Percentiles rank a stretch among this genome's conserved stretches.
phyloP scores from a whole-genome alignment of 495 filamentous ascomycete genomes.

The Penicilliopsis zonata region DNA sequence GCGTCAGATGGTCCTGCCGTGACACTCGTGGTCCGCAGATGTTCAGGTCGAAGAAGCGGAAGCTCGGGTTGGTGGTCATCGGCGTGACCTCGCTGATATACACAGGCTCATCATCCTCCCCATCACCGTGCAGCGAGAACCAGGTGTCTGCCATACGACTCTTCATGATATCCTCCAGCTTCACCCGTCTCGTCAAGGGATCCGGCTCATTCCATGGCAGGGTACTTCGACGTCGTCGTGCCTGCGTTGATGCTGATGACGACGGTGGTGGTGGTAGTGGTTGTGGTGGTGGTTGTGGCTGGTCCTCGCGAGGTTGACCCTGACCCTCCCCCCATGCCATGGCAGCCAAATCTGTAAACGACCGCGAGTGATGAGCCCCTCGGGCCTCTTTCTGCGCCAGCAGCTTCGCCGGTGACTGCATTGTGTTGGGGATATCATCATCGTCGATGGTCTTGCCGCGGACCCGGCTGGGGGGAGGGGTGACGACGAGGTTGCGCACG shows the following conservation, averaged over 20 bases:
- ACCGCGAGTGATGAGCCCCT: constrained; percentile 55
- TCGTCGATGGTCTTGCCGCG: constrained; percentile 76
- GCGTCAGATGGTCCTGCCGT: constrained; percentile 45
- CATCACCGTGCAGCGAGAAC: constrained; percentile 70
- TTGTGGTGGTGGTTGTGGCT: constrained; percentile 16
- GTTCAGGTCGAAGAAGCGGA: constrained; percentile 74
- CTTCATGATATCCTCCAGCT: constrained; percentile 59
- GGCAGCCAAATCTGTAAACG: constrained; percentile 54
- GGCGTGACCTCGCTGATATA: constrained; percentile 82
- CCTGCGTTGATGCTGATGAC: too few species aligned
- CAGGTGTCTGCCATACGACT: constrained; percentile 75
- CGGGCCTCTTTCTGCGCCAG: constrained; percentile 44
- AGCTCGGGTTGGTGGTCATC: constrained; percentile 80
- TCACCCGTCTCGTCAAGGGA: constrained; percentile 58
- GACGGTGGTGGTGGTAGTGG: too few species aligned
- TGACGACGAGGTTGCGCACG: constrained; percentile 70
- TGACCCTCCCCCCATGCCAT: constrained; percentile 12
- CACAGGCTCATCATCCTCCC: constrained; percentile 54
- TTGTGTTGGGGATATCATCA: constrained; percentile 54
- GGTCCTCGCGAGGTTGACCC: constrained; percentile 8
- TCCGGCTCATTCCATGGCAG: constrained; percentile 55
- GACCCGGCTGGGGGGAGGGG: constrained; percentile 30
- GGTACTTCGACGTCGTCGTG: constrained; percentile 50
- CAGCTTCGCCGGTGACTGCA: constrained; percentile 59
- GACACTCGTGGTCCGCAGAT: constrained; percentile 53